Base-by-base conservation (phyloP, 257 asterid species). In the Solanum paucissectum region DNA sequence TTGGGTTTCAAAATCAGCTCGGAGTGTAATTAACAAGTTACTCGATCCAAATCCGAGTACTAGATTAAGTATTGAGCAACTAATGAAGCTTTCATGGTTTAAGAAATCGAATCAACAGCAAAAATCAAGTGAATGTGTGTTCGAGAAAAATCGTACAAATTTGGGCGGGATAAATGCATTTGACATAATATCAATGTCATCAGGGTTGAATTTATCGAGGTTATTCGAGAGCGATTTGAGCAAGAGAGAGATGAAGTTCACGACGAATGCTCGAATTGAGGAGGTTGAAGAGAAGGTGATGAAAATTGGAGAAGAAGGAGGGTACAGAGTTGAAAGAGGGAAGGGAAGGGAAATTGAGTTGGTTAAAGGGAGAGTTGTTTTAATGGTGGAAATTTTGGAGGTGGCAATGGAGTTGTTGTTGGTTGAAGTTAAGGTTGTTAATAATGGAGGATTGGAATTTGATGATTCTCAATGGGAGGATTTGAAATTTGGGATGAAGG, bases 41-140 rank as follows among this genome's bases (percentile, higher is more conserved):
- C 81, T 97, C 87, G 98, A 97, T 90, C 99, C 99, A 1, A 95
- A 94, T 40, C 98, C 99, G 0, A 76, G 4, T 1, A 94, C 96
- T 0, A 88, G 98, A 55, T 27, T 95, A 71, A 87, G 94, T 5
- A 95, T 97, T 1, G 93, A 95, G 18, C 95, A 92, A 1, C n/a
- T 97, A 33, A 90, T 92, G 73, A 93, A 91, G 9, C 91, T 89
- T 5, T 90, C 97, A 0, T 97, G 98, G 98, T 94, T 95, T 89
- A 95, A 92, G 71, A 95, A 92, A 62, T 91, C 96, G 7, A 82
- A 34, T 3, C 69, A 38, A 1, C 88, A 88, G 7, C 83, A 68
- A 23, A 71, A 83, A 33, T 14, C 83, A 5, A 90, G 86, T 6
- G 52, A 83, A 4, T 91, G 71, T 37, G 83, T 83, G 16, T 87